Conservation (phyloP, 306 rosid genomes). For the Quercus gilva region DNA sequence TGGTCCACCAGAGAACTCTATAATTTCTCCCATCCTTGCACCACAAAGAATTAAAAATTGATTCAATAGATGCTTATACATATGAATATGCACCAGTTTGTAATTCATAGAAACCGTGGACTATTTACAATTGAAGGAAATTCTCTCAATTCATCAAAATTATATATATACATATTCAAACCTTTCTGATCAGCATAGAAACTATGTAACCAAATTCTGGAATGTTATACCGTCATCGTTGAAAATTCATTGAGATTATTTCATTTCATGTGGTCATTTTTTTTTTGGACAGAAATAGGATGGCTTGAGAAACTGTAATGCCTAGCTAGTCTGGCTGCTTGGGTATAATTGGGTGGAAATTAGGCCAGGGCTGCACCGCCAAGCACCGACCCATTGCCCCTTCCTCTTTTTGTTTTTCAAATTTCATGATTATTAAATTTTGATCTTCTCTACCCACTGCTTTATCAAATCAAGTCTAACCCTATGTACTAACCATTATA, state of each 20-base stretch:
- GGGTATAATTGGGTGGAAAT: constrained; percentile 20
- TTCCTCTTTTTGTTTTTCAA: neutral
- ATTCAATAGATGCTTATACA: too few species aligned
- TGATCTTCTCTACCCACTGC: neutral
- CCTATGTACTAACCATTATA: neutral
- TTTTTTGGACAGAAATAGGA: neutral
- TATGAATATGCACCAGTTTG: too few species aligned
- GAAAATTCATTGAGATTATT: constrained; percentile 3
- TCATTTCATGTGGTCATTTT: neutral
- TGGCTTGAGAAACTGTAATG: constrained; percentile 9
- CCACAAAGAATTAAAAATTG: too few species aligned
- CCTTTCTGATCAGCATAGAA: too few species aligned
- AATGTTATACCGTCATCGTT: neutral
- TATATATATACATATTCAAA: too few species aligned
- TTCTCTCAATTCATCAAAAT: too few species aligned
- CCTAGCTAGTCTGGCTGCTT: neutral
- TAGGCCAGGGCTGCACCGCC: constrained; percentile 35
- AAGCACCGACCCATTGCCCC: constrained; percentile 27
- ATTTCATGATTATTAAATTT: constrained; percentile 10
- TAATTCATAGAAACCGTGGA: too few species aligned
- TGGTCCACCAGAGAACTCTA: too few species aligned
- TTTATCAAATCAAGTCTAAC: neutral
- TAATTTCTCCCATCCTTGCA: too few species aligned
- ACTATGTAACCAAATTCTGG: too few species aligned
- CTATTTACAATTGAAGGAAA: too few species aligned